Percentiles rank a stretch among this genome's conserved stretches.
phyloP scores from a whole-genome alignment of 306 rosid species.

The Glycyrrhiza uralensis region DNA sequence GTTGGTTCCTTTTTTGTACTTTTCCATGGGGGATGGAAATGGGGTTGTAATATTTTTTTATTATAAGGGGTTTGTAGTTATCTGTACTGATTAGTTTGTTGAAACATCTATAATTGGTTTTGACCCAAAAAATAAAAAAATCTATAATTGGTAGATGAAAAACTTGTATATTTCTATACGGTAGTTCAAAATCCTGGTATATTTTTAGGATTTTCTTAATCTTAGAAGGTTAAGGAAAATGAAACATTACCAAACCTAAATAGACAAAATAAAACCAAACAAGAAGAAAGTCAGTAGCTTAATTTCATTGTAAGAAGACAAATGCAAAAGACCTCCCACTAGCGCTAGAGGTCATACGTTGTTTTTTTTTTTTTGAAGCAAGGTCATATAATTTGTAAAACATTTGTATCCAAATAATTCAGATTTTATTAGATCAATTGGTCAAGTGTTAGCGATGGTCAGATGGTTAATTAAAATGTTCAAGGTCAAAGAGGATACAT shows the following conservation, averaged over 20 bases:
- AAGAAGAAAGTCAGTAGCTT: constrained; percentile 21
- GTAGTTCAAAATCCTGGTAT: neutral
- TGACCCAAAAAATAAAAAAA: too few species aligned
- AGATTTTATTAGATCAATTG: neutral
- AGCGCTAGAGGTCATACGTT: too few species aligned
- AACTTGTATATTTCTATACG: neutral
- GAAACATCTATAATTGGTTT: too few species aligned
- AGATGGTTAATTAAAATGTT: neutral
- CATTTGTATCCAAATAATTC: neutral
- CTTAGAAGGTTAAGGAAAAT: constrained; percentile 19
- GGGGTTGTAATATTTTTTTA: neutral
- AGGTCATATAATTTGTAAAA: neutral
- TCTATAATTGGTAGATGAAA: constrained; percentile 1
- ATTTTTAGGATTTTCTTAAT: neutral
- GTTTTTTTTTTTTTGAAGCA: too few species aligned
- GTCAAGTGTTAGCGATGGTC: neutral
- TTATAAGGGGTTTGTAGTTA: neutral
- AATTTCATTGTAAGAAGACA: constrained; percentile 19
- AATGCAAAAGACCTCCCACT: neutral
- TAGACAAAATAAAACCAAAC: constrained; percentile 18
- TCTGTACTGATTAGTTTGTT: constrained; percentile 14
- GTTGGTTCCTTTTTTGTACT: neutral
- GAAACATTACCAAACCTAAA: constrained; percentile 27
- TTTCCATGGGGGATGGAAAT: too few species aligned
- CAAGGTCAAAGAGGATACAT: neutral